Base-by-base conservation (phyloP, 2,329 filamentous ascomycete genomes). In the Incumbomyces delicatus region DNA sequence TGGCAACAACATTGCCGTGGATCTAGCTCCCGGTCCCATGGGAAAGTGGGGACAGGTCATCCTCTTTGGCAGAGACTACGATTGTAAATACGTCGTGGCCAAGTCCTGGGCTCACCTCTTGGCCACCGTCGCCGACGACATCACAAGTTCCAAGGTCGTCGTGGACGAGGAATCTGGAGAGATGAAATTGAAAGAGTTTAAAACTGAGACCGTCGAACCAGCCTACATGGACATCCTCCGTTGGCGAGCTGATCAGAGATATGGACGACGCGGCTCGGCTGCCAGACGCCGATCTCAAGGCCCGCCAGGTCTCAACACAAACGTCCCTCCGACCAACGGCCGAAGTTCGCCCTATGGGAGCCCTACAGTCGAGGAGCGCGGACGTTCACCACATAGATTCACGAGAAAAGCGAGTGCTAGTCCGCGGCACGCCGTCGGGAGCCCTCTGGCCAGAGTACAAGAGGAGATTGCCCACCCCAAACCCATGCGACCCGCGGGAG, bases 31-130 rank as follows among this genome's bases (percentile, higher is more conserved):
- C 17, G 92, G 92, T 2, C 87, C 90, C 8, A 77, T 78, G 39
- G 92, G 92, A 33, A 85, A 82, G 63, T 98, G 92, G 90, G 92
- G 92, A 45, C 92, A 98, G 64, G 80, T 98, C 55, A 95, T 98
- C 59, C 76, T 98, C 51, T 95, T 94, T 64, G 92, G 92, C 42
- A 87, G 92, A 50, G 92, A 98, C 69, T 98, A 95, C 67, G 92
- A 98, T 63, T 95, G 87, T 67, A 98, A 98, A 70, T 98, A 95
- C 62, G 92, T 98, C 6, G 77, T 98, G 47, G 86, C 92, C 27
- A 81, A 86, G 51, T 96, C 90, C 1, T 98, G 92, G 92, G 79
- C 81, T 13, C 77, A 83, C 8, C 89, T 98, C 61, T 69, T 98
- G 16, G 88, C 88, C 42, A 78, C 81, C 29, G 78, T 95, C 6